A percentile compares a stretch with the other conserved stretches of the same genome.
These are phyloP conservation scores for Creolimax fragrantissima DNA, from an alignment of 78 protist species.

Conservation along the genomic window DNA sequence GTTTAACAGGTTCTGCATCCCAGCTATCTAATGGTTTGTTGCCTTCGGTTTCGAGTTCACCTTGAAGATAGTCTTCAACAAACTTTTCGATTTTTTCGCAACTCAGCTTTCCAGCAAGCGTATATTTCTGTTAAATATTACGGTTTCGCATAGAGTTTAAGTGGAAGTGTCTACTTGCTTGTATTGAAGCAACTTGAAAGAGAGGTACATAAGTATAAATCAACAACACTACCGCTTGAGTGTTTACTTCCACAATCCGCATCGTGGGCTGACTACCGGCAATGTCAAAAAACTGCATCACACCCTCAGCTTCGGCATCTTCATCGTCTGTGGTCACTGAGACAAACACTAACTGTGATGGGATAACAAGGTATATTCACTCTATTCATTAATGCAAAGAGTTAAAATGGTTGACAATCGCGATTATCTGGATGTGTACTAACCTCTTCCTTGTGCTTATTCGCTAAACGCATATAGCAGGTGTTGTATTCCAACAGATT, in stretches of 20 bases:
- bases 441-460: not conserved
- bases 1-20: not conserved
- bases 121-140: too few species aligned
- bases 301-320: not conserved
- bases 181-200: too few species aligned
- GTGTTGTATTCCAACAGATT: not conserved
- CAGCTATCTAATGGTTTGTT: not conserved
- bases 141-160: too few species aligned
- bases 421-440: too few species aligned
- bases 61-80: not conserved
- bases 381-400: too few species aligned
- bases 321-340: not conserved
- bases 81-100: not conserved
- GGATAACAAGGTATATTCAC: too few species aligned
- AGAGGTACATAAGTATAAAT: too few species aligned
- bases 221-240: not conserved
- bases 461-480: not conserved
- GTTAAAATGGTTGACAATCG: too few species aligned
- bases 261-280: not conserved
- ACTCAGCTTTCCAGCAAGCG: not conserved
- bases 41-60: not conserved
- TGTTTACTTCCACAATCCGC: not conserved
- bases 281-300: not conserved
- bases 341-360: not conserved
- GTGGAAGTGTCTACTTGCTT: too few species aligned